phyloP scores from a whole-genome alignment of 1,284 basidiomycete genomes.

The Irpex sp. region DNA sequence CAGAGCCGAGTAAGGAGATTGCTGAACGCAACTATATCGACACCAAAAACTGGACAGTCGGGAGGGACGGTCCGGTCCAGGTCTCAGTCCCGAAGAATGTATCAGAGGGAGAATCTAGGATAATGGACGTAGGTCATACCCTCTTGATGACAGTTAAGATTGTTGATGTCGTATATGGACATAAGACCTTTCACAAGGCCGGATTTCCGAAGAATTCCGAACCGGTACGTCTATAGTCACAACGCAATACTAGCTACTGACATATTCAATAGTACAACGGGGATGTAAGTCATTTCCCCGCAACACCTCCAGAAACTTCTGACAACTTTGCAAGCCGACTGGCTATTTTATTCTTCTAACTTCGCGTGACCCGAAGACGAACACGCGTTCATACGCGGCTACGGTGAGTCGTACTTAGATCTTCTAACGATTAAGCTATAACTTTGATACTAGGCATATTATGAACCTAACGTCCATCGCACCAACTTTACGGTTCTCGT shows the following conservation, averaged over 20 bases:
- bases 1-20: not conserved
- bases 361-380: slow-evolving; percentile 9
- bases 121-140: not conserved
- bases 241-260: not conserved
- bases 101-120: not conserved
- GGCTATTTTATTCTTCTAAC: not conserved
- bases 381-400: slow-evolving; percentile 26
- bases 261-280: slow-evolving; percentile 10
- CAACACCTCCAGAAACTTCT: not conserved
- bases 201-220: not conserved
- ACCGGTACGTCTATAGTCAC: not conserved
- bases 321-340: slow-evolving; percentile 6
- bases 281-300: slow-evolving; percentile 2
- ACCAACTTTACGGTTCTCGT: slow-evolving; percentile 28
- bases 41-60: not conserved
- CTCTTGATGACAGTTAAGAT: not conserved
- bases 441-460: too few species aligned
- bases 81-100: not conserved
- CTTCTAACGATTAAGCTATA: too few species aligned
- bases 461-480: slow-evolving; percentile 24
- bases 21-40: not conserved
- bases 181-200: not conserved
- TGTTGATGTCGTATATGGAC: not conserved
- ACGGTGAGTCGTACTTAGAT: too few species aligned
- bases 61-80: not conserved